Conservation (phyloP, 176 grass and related monocot species). For the Eleusine coracana region DNA sequence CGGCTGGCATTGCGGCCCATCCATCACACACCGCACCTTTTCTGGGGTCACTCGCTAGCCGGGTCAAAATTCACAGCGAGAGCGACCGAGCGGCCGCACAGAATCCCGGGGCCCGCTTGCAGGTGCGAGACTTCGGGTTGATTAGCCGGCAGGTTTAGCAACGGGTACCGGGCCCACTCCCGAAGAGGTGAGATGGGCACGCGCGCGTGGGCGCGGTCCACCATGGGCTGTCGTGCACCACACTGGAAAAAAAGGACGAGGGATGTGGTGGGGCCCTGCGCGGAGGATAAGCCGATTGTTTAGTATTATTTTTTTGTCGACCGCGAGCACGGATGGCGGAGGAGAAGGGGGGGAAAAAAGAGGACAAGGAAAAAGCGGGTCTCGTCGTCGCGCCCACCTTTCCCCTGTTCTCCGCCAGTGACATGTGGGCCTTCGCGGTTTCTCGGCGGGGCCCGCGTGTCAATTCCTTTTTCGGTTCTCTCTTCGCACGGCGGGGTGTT, state of each 20-base stretch:
- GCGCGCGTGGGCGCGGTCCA: conserved; percentile 44
- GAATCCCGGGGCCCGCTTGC: not conserved
- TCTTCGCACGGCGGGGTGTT: not conserved
- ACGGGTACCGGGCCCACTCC: not conserved
- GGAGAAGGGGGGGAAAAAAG: not conserved
- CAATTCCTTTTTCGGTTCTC: not conserved
- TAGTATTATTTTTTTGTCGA: not conserved
- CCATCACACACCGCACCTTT: no score
- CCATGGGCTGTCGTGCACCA: conserved; percentile 47
- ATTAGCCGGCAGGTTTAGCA: not conserved
- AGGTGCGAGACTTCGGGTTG: not conserved
- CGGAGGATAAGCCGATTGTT: conserved; percentile 37
- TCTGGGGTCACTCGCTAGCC: not conserved
- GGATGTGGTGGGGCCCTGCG: conserved; percentile 34
- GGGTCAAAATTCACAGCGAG: conserved; percentile 34
- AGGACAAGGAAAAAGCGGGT: not conserved
- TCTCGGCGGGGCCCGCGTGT: not conserved
- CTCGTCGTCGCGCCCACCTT: conserved; percentile 23
- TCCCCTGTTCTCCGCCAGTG: conserved; percentile 26
- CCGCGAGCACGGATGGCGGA: not conserved
- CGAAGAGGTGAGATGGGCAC: not conserved
- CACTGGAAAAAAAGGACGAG: not conserved
- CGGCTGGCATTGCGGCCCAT: not conserved
- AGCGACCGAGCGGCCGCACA: no score
- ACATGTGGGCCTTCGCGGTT: conserved; percentile 3